phyloP scores from a whole-genome alignment of 108 stramenopile genomes.

The Skeletonema menzelii region DNA sequence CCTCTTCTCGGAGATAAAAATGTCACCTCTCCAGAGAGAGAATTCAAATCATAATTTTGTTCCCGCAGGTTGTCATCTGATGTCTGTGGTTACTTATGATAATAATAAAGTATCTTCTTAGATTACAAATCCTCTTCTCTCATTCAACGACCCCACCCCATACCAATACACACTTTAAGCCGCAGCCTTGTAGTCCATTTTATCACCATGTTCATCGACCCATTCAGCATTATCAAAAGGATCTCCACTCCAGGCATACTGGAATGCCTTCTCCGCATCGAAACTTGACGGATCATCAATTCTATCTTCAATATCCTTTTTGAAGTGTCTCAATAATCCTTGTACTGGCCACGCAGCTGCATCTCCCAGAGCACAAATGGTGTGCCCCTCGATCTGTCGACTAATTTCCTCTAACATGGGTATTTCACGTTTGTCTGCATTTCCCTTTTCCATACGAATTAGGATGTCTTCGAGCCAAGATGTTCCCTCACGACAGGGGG shows the following conservation, averaged over 20 bases:
- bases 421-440: conserved; percentile 98
- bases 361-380: conserved; percentile 99
- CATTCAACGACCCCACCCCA: not conserved
- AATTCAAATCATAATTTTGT: not conserved
- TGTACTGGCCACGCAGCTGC: conserved; percentile 99
- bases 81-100: too few relatives aligned
- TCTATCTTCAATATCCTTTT: conserved; percentile 96
- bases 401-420: conserved; percentile 99
- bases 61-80: not conserved
- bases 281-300: conserved; percentile 90
- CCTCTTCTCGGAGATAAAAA: too few relatives aligned
- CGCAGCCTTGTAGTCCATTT: conserved; percentile 67
- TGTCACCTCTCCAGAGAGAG: too few relatives aligned
- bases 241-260: conserved; percentile 95
- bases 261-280: conserved; percentile 94
- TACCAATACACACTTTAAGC: not conserved
- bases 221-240: conserved; percentile 90
- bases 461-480: conserved; percentile 91
- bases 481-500: conserved; percentile 99
- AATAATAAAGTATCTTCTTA: not conserved
- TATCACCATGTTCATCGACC: conserved; percentile 88
- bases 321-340: conserved; percentile 96
- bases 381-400: conserved; percentile 99
- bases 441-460: conserved; percentile 96
- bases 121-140: not conserved